Evolutionary conservation across 1,139 yeast species (phyloP), one percentile per base, ranked within the genome.

Genomic region (Scheffersomyces lignicola): DNA sequence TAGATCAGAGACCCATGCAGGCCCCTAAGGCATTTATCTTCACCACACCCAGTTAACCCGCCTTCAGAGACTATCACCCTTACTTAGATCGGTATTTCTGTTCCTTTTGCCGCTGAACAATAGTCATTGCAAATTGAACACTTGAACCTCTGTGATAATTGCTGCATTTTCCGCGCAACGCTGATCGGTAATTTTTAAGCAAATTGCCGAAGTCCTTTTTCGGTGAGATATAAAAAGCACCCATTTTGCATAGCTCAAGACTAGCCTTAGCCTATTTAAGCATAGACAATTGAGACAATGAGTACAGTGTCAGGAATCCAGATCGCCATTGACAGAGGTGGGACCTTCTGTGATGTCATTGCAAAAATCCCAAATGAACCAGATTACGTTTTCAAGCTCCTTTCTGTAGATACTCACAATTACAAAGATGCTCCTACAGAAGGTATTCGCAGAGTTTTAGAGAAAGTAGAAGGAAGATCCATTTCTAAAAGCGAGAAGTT

Each of bases 391-490:
- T 69, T 76, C 49, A 89, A 89, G 58, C 62, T 89, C 27, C 67
- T 90, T 18, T 87, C 96, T 1, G 96, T 84, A 6, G 96, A 90
- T 54, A 95, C 96, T 0, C 65, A 73, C 29, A 89, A 89, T 61
- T 89, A 90, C 54, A 63, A 69, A 4, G 97, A 90, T 67, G 96
- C 97, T 1, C 95, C 95, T 4, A 70, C 90, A 11, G 97, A 89
- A 61, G 97, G 96, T 5, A 86, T 90, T 31, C 69, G 97, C 43
- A 63, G 95, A 34, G 74, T 87, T 0, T 60, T 90, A 40, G 94
- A 85, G 52, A 60, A 63, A 24, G 77, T 75, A 39, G 71, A 77
- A 1, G 73, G 75, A 0, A 56, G 51, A 4, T 37, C 54, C 8
- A 83, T 84, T 28, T 77, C 83, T 7, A 69, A 60, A 40, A 47